phyloP scores from a whole-genome alignment of 805 yeast species.

The Jamesozyma rosinii region DNA sequence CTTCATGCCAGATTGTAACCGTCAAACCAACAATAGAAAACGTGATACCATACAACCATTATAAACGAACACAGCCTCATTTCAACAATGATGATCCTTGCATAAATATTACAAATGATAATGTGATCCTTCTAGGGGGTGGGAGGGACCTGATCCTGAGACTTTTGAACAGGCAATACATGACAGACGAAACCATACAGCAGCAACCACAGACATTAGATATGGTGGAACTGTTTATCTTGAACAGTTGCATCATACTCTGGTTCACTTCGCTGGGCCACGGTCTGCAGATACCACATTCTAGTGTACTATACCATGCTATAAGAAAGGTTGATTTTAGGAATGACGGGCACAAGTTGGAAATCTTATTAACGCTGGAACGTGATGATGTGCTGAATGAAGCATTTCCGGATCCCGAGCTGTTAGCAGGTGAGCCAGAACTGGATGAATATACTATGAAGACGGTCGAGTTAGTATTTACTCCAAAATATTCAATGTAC shows the following conservation, averaged over 20 bases:
- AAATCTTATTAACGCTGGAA: conserved; percentile 22
- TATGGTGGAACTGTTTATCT: conserved; percentile 31
- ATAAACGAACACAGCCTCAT: conserved; percentile 26
- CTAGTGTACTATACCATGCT: conserved; percentile 28
- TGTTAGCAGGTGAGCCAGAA: not conserved
- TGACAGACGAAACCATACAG: not conserved
- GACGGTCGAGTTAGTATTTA: conserved; percentile 29
- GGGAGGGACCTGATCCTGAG: conserved; percentile 31
- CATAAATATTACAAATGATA: conserved; percentile 3
- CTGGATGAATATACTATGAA: conserved; percentile 8
- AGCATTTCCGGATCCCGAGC: conserved; percentile 14
- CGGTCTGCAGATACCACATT: conserved; percentile 34
- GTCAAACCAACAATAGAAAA: conserved; percentile 34
- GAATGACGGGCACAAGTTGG: conserved; percentile 21
- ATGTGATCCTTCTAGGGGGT: conserved; percentile 34
- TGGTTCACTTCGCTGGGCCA: conserved; percentile 33
- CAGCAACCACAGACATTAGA: conserved; percentile 5
- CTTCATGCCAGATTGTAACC: conserved; percentile 17
- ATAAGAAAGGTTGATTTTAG: conserved; percentile 8
- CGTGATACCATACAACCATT: conserved; percentile 26
- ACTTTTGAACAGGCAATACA: conserved; percentile 7
- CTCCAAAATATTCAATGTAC: conserved; percentile 30
- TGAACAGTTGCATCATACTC: conserved; percentile 31
- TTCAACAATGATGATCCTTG: conserved; percentile 2
- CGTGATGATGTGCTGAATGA: conserved; percentile 19